Evolutionary conservation across 257 asterid genomes (phyloP).

Genomic region (Verbascum thapsus): DNA sequence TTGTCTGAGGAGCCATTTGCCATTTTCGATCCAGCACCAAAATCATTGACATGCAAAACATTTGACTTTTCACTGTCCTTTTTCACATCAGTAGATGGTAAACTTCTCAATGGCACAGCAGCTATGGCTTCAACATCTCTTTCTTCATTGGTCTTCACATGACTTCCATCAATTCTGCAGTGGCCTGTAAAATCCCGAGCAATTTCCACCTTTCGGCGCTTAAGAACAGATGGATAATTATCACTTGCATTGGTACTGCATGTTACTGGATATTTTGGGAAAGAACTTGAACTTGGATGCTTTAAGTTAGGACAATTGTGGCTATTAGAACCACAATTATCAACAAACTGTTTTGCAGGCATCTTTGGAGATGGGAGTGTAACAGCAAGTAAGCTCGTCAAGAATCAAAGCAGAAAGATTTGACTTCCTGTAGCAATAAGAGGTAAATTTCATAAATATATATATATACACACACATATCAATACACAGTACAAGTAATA

Average conservation of each 20-base stretch:
- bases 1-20: neutral
- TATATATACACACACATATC: no score
- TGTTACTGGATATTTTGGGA: neutral
- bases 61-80: neutral
- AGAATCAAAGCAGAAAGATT: neutral
- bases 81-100: constrained; percentile 7
- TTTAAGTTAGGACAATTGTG: constrained; percentile 10
- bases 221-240: neutral
- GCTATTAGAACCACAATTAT: neutral
- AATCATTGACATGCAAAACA: neutral
- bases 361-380: constrained; percentile 12
- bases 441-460: neutral
- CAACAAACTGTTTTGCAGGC: neutral
- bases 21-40: neutral
- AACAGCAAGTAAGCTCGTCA: constrained; percentile 22
- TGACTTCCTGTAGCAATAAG: constrained; percentile 11
- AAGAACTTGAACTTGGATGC: constrained; percentile 13
- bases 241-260: neutral
- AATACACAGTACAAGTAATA: no score
- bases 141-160: constrained; percentile 1
- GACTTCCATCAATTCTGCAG: neutral
- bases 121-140: constrained; percentile 8
- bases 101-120: constrained; percentile 37
- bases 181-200: neutral
- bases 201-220: constrained; percentile 4